phyloP scores from a whole-genome alignment of 2,329 filamentous ascomycete genomes.

The Tolypocladium amazonense region DNA sequence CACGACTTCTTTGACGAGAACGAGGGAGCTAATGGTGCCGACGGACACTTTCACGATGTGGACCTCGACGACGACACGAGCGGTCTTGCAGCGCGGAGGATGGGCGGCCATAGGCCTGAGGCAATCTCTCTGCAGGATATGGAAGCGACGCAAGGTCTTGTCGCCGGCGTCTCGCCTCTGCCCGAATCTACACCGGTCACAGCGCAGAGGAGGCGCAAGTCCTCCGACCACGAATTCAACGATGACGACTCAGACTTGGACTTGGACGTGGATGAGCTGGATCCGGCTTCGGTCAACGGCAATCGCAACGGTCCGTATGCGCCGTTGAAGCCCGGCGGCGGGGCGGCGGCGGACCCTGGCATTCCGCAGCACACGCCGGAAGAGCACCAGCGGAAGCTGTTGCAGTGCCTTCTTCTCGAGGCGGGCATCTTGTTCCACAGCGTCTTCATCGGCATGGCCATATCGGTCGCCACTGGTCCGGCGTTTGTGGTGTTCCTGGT shows the following conservation, averaged over 20 bases:
- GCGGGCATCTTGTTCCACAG: slow-evolving; percentile 79
- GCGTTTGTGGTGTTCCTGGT: slow-evolving; percentile 71
- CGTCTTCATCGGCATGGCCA: slow-evolving; percentile 78
- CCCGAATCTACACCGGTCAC: slow-evolving; percentile 39
- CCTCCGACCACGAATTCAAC: slow-evolving; percentile 20
- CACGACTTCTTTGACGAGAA: slow-evolving; percentile 39
- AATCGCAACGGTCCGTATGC: slow-evolving; percentile 17
- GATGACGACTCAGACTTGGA: slow-evolving; percentile 47
- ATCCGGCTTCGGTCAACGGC: slow-evolving; percentile 24
- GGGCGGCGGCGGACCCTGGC: slow-evolving; percentile 6
- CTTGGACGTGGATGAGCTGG: slow-evolving; percentile 50
- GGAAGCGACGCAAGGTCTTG: slow-evolving; percentile 42
- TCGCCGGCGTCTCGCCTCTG: slow-evolving; percentile 47
- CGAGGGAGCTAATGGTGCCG: slow-evolving; percentile 23
- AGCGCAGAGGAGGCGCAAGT: slow-evolving; percentile 12
- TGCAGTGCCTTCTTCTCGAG: slow-evolving; percentile 72
- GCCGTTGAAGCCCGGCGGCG: slow-evolving; percentile 17
- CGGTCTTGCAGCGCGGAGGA: slow-evolving; percentile 27
- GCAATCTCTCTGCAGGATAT: slow-evolving; percentile 41
- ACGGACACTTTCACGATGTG: slow-evolving; percentile 15
- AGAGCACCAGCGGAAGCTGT: slow-evolving; percentile 54
- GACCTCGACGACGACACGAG: slow-evolving; percentile 9
- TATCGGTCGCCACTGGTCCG: slow-evolving; percentile 70
- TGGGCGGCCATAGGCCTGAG: slow-evolving; percentile 28
- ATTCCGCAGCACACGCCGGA: slow-evolving; percentile 30